Evolutionary conservation across 176 grass and related monocot genomes (phyloP), one percentile per base, ranked within the genome.

Genomic region (Bothriochloa decipiens): DNA sequence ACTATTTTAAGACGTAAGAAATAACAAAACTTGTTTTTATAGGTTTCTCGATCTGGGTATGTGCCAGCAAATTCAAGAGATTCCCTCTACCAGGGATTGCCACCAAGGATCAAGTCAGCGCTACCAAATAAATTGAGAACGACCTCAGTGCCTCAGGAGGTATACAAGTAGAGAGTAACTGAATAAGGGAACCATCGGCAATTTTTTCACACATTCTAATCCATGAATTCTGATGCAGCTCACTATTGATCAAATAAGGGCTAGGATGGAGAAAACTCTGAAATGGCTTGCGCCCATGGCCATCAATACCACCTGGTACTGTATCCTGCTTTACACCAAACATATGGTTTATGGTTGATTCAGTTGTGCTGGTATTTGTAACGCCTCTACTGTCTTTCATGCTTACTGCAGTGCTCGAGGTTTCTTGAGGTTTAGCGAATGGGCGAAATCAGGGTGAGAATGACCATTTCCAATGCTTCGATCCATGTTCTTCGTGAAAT

Each of bases 231-330:
- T 87, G 10, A 36, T 84, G 85, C 84, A 95, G 95, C 64, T 91
- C 52, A 89, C 87, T 7, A 84, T 91, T 76, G 84, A 86, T 81
- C 78, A 89, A 85, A 85, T 98, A 69, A 95, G 88, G 74, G 84
- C 69, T 74, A 70, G 23, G 66, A 89, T 95, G 77, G 96, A 98
- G 47, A 93, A 77, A 93, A 93, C 80, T 18, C 80, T 95, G 81
- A 92, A 89, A 77, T 98, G 92, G 96, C 91, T 98, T 86, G 85
- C 93, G 67, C 95, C 92, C 8, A 86, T 98, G 82, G 96, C 92
- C 37, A 90, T 82, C 81, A 95, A 93, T 74, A 98, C 95, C 62
- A 93, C 82, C 23, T 88, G 80, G 85, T 91, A 92, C 50, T 39
- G 2, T 18, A 55, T 26, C 65, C 42, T 43, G 40, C 65, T 77